phyloP scores from a whole-genome alignment of 345 rosid species.

The Brassica incana region DNA sequence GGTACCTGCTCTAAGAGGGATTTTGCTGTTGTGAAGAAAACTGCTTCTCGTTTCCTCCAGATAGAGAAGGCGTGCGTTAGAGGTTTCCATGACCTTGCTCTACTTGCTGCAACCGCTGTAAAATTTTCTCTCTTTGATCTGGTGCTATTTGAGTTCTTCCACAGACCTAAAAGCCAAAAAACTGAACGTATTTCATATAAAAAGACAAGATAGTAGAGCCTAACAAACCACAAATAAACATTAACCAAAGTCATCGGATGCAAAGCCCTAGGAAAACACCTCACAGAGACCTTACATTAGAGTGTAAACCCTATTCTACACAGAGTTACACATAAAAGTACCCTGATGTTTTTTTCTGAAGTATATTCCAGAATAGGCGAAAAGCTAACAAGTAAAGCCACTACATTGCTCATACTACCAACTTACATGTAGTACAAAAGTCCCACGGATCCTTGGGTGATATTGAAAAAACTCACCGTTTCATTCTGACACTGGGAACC shows the following conservation, averaged over 20 bases:
- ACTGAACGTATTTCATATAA: constrained; percentile 9
- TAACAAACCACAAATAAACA: background rate
- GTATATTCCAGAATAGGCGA: background rate
- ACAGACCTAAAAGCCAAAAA: constrained; percentile 60
- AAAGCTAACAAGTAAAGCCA: constrained; percentile 15
- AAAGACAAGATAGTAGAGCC: constrained; percentile 7
- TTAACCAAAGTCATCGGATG: constrained; percentile 17
- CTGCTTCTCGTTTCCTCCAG: constrained; percentile 84
- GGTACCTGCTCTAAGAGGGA: constrained; percentile 77
- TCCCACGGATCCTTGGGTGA: background rate
- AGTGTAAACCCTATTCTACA: background rate
- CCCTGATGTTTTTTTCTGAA: constrained; percentile 3
- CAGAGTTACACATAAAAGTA: constrained; percentile 1
- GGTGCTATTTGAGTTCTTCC: constrained; percentile 89
- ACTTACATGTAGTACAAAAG: background rate
- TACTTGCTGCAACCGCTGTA: constrained; percentile 84
- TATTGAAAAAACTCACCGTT: constrained; percentile 46
- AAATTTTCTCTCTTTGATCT: constrained; percentile 81
- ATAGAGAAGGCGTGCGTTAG: constrained; percentile 66
- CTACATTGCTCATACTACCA: constrained; percentile 8
- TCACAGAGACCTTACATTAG: background rate
- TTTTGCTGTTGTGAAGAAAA: constrained; percentile 81
- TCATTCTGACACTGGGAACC: constrained; percentile 88
- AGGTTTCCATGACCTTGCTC: constrained; percentile 76
- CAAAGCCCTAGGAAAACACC: constrained; percentile 3